phyloP scores from a whole-genome alignment of 495 filamentous ascomycete genomes.

The Choiromyces venosus region DNA sequence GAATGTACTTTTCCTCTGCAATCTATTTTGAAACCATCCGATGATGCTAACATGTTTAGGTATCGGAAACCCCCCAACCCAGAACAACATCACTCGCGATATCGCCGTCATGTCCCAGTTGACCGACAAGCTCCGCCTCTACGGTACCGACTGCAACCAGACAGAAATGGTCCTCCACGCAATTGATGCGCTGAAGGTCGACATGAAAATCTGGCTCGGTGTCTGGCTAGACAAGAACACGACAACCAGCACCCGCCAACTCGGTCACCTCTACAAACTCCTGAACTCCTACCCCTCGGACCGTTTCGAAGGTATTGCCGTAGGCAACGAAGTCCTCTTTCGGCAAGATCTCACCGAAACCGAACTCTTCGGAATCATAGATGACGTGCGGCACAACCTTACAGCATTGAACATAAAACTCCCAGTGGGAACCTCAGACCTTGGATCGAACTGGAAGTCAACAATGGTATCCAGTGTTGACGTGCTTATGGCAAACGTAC shows the following conservation, averaged over 20 bases:
- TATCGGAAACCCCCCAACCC: constrained; percentile 66
- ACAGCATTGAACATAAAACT: constrained; percentile 60
- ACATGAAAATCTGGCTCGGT: constrained; percentile 89
- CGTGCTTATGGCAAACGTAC: constrained; percentile 91
- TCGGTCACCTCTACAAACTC: constrained; percentile 73
- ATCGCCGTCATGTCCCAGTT: constrained; percentile 86
- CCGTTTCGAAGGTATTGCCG: constrained; percentile 76
- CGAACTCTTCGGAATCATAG: constrained; percentile 60
- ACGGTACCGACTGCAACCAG: constrained; percentile 97
- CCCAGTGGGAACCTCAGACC: constrained; percentile 79
- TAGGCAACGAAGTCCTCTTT: constrained; percentile 93
- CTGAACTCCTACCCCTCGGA: constrained; percentile 61
- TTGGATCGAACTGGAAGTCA: constrained; percentile 80
- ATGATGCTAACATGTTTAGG: constrained; percentile 14
- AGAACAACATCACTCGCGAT: constrained; percentile 92
- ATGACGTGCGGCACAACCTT: constrained; percentile 64
- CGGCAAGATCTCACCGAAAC: constrained; percentile 63
- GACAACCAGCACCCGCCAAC: constrained; percentile 76
- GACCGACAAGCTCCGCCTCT: constrained; percentile 81
- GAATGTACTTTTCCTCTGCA: constrained; percentile 50
- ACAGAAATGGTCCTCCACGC: constrained; percentile 89
- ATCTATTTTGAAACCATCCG: background rate
- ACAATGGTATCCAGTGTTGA: constrained; percentile 65
- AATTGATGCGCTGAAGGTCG: constrained; percentile 65
- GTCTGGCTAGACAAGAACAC: constrained; percentile 86